These are phyloP conservation scores for Aspergillus pseudotamarii DNA, from an alignment of 2,329 filamentous ascomycete species.

Conservation along the genomic window DNA sequence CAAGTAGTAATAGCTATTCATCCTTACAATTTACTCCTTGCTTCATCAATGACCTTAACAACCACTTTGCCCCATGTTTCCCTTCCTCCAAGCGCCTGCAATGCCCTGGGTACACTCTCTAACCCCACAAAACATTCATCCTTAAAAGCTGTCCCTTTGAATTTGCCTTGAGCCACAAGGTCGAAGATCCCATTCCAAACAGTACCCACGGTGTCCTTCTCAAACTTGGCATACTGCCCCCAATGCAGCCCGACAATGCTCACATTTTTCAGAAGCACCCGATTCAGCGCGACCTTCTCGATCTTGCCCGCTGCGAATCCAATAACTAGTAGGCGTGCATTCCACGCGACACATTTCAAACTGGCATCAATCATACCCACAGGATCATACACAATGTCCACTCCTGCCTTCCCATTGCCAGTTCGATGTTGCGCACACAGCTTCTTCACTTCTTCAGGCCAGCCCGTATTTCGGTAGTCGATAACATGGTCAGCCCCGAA, in stretches of 20 bases:
- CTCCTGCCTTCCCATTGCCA: conserved; percentile 66
- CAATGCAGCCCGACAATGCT: conserved; percentile 87
- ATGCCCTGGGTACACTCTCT: conserved; percentile 73
- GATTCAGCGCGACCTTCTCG: conserved; percentile 90
- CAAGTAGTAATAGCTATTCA: background rate
- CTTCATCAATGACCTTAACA: conserved; percentile 76
- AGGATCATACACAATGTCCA: conserved; percentile 94
- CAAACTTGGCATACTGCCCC: conserved; percentile 78
- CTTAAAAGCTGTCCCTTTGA: conserved; percentile 78
- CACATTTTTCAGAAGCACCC: conserved; percentile 92
- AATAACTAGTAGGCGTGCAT: conserved; percentile 82
- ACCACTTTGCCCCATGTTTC: conserved; percentile 97
- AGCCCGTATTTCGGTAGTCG: conserved; percentile 74
- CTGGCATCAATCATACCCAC: conserved; percentile 86
- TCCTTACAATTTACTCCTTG: conserved; percentile 48
- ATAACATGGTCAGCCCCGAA: conserved; percentile 86
- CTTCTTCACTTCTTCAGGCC: conserved; percentile 71
- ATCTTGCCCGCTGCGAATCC: conserved; percentile 86
- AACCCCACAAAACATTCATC: conserved; percentile 82
- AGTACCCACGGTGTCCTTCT: conserved; percentile 67
- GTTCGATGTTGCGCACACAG: conserved; percentile 59
- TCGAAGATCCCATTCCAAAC: conserved; percentile 85
- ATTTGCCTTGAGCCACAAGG: conserved; percentile 76
- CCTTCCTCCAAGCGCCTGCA: conserved; percentile 75
- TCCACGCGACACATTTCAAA: conserved; percentile 92